phyloP scores from a whole-genome alignment of 1,284 basidiomycete genomes.

The Porphyrellus sp. region DNA sequence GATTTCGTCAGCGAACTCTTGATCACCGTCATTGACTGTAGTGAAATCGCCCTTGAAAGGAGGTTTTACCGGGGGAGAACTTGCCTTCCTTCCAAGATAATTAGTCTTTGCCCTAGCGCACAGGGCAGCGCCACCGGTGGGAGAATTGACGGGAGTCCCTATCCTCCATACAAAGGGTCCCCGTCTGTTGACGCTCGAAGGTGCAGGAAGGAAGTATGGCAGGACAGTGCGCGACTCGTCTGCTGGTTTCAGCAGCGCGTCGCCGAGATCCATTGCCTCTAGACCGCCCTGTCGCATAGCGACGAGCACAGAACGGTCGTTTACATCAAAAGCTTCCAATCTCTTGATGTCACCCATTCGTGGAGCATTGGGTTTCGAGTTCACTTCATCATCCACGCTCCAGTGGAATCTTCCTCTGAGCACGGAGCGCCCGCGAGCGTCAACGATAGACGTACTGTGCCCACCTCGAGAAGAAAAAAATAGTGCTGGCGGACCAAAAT shows the following conservation, averaged over 20 bases:
- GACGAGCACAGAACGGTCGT: constrained; percentile 68
- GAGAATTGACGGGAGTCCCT: constrained; percentile 58
- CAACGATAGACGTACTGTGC: constrained; percentile 81
- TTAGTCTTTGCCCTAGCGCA: constrained; percentile 40
- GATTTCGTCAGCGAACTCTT: constrained; percentile 64
- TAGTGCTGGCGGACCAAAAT: constrained; percentile 81
- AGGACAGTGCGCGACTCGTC: constrained; percentile 68
- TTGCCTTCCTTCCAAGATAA: constrained; percentile 49
- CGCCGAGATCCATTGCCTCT: constrained; percentile 72
- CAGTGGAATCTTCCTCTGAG: constrained; percentile 75
- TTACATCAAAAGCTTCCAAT: constrained; percentile 72
- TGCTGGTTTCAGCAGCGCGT: constrained; percentile 71
- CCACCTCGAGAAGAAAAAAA: constrained; percentile 85
- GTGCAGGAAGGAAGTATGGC: constrained; percentile 62
- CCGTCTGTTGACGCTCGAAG: constrained; percentile 61
- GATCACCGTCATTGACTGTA: constrained; percentile 47
- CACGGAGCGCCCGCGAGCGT: constrained; percentile 76
- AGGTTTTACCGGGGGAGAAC: constrained; percentile 47
- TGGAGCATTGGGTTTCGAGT: constrained; percentile 35
- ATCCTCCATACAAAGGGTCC: constrained; percentile 76
- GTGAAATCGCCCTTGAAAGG: constrained; percentile 50
- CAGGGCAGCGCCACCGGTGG: constrained; percentile 41
- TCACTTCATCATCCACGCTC: constrained; percentile 63
- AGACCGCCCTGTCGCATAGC: constrained; percentile 80
- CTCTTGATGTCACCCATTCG: constrained; percentile 77